Evolutionary conservation across 495 filamentous ascomycete genomes (phyloP).

Genomic region (Penicillium waksmanii): DNA sequence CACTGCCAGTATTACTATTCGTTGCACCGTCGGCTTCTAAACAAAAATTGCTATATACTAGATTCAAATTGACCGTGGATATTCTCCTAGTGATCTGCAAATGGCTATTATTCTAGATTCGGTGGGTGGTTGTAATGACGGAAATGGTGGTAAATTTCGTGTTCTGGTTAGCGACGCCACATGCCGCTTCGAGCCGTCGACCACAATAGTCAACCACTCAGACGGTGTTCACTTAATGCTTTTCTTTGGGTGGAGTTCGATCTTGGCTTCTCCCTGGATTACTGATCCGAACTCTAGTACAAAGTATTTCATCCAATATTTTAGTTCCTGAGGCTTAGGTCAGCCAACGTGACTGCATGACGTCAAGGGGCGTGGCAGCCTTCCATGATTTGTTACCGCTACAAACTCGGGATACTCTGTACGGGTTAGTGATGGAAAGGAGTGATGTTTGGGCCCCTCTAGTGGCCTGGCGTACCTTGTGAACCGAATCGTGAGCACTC

Average conservation of each 20-base stretch:
- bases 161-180: not conserved
- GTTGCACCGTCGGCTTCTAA: too few relatives aligned
- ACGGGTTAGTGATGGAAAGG: constrained; percentile 6
- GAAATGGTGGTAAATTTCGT: constrained; percentile 3
- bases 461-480: not conserved
- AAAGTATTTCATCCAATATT: not conserved
- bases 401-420: constrained; percentile 16
- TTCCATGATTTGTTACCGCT: constrained; percentile 12
- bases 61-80: too few relatives aligned
- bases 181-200: not conserved
- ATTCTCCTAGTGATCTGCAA: not conserved
- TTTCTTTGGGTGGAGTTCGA: not conserved
- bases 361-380: constrained; percentile 19
- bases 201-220: not conserved
- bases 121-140: not conserved
- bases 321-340: constrained; percentile 24
- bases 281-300: not conserved
- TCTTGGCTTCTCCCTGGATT: not conserved
- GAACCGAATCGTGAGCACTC: not conserved
- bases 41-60: too few relatives aligned
- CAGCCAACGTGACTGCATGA: constrained; percentile 18
- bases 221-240: not conserved
- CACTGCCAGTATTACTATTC: too few relatives aligned
- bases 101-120: not conserved
- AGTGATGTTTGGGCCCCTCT: not conserved